Conservation (phyloP, 306 rosid species). For the Prunus salicina region DNA sequence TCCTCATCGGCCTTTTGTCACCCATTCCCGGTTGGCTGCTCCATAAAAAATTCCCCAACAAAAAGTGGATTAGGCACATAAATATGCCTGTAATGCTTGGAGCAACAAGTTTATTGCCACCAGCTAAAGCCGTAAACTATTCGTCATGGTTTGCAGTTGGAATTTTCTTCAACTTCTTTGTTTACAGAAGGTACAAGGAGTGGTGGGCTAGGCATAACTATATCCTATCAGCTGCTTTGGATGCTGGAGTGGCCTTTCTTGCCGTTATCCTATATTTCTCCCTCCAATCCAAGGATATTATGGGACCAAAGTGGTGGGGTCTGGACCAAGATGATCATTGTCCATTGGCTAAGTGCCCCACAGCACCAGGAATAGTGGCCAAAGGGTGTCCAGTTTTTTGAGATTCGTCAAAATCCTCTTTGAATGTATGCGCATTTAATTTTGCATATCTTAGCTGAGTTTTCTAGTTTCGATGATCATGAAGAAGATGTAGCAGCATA, state of each 20-base stretch:
- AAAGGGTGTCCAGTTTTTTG: conserved; percentile 55
- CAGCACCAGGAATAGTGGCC: conserved; percentile 44
- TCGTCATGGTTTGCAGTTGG: conserved; percentile 35
- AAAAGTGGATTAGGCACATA: conserved; percentile 32
- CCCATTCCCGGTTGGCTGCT: conserved; percentile 40
- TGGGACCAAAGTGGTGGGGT: conserved; percentile 71
- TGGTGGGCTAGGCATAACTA: conserved; percentile 81
- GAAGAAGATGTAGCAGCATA: background rate
- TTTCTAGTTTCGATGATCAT: conserved; percentile 29
- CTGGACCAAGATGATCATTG: conserved; percentile 44
- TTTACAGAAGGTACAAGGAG: conserved; percentile 28
- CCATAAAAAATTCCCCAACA: conserved; percentile 25
- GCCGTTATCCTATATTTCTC: conserved; percentile 53
- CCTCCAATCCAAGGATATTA: conserved; percentile 36
- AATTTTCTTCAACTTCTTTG: conserved; percentile 30
- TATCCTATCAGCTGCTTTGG: conserved; percentile 67
- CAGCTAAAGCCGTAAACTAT: conserved; percentile 30
- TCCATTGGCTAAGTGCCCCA: conserved; percentile 48
- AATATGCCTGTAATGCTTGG: conserved; percentile 31
- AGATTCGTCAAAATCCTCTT: conserved; percentile 26
- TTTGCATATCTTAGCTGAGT: conserved; percentile 2
- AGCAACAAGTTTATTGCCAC: conserved; percentile 21
- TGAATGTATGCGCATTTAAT: background rate
- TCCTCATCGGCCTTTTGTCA: conserved; percentile 35
- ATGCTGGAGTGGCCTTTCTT: conserved; percentile 70